Conservation (phyloP, 2,329 filamentous ascomycete genomes). For the Dichotomopilus funicola region DNA sequence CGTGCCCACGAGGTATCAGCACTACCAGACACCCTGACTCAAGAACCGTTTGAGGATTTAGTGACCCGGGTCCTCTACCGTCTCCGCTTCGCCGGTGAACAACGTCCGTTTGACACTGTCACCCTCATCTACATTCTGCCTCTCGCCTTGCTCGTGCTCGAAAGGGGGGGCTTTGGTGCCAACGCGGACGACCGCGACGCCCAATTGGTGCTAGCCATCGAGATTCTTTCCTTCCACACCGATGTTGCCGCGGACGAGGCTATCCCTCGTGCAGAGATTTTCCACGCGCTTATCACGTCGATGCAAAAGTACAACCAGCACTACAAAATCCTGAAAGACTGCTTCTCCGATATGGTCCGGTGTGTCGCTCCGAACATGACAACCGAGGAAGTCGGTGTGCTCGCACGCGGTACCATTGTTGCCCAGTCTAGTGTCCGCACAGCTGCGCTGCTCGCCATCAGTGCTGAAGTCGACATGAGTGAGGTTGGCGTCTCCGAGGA, state of each 20-base stretch:
- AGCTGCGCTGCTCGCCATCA: conserved; percentile 81
- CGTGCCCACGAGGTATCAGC: conserved; percentile 69
- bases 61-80: conserved; percentile 87
- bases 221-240: conserved; percentile 85
- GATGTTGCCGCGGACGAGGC: conserved; percentile 67
- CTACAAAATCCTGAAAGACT: conserved; percentile 92
- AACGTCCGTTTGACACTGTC: conserved; percentile 85
- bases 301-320: conserved; percentile 90
- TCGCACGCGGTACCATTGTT: conserved; percentile 75
- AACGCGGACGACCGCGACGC: conserved; percentile 75
- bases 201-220: conserved; percentile 80
- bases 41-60: conserved; percentile 77
- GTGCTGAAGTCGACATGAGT: conserved; percentile 84
- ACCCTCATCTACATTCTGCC: conserved; percentile 85
- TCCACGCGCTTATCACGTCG: conserved; percentile 65
- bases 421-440: conserved; percentile 73
- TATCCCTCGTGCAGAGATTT: conserved; percentile 68
- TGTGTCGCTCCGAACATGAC: conserved; percentile 78
- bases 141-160: conserved; percentile 70
- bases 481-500: conserved; percentile 82
- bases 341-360: conserved; percentile 76
- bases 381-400: conserved; percentile 61
- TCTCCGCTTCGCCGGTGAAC: conserved; percentile 81
- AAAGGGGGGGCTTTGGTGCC: conserved; percentile 68
- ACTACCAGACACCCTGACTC: conserved; percentile 62